Base-by-base conservation (phyloP, 2,329 filamentous ascomycete genomes). In the Aspergillus fructus region DNA sequence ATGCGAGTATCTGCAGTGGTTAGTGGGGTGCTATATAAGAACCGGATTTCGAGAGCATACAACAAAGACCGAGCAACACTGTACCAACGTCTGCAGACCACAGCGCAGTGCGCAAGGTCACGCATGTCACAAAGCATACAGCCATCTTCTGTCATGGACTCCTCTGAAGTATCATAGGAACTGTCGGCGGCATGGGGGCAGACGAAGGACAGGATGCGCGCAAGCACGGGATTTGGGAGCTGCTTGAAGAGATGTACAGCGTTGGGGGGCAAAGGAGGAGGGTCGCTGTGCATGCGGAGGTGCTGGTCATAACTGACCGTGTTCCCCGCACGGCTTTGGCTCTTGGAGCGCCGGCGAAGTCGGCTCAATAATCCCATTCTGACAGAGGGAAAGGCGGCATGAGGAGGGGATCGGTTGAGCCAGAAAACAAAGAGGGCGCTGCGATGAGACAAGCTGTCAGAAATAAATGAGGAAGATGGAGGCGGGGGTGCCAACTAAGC, bases 121-220 rank as follows among this genome's bases (percentile, higher is more conserved):
- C 93, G 87, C 79, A 94, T 83, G 77, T 96, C 91, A 78, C 93
- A 97, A 64, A 96, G 86, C 89, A 94, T 93, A 78, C 93, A 97
- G 56, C 86, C 87, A 76, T 91, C 87, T 64, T 89, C 88, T 49
- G 86, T 83, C 64, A 89, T 86, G 59, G 89, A 91, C 67, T 90
- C 84, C 78, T 97, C 93, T 68, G 90, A 93, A 42, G 87, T 87
- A 64, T 91, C 88, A 74, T 94, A 96, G 59, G 83, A 87, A 70
- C 87, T 81, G 75, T 97, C 93, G 53, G 79, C 77, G 37, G 86
- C 79, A 74, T 97, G 93, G 7, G 93, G 93, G 67, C 93, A 97
- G 56, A 97, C 87, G 64, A 86, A 86, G 66, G 83, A 76, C 73
- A 97, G 93, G 70, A 97, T 93, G 70, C 84, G 85, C 64, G 85